Evolutionary conservation across 176 grass and related monocot species (phyloP).

Genomic region (Paspalum notatum): DNA sequence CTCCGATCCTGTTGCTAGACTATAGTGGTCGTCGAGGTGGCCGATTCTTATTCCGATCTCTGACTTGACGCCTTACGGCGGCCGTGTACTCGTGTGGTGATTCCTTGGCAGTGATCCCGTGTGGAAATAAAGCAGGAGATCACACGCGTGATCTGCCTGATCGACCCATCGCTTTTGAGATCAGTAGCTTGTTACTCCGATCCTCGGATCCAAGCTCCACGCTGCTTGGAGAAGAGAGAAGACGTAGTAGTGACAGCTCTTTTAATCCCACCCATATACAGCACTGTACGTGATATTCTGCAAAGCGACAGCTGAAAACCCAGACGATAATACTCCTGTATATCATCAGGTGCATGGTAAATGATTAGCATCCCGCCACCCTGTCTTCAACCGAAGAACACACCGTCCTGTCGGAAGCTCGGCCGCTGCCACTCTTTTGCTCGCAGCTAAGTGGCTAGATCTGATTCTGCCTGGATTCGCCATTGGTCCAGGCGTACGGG

Average conservation of each 20-base stretch:
- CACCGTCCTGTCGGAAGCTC: background rate
- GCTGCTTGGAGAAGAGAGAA: background rate
- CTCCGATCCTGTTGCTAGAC: background rate
- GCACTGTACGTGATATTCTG: background rate
- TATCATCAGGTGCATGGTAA: background rate
- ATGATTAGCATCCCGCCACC: background rate
- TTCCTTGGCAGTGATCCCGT: conserved; percentile 1
- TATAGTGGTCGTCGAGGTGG: background rate
- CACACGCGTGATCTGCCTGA: conserved; percentile 7
- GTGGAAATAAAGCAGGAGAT: background rate
- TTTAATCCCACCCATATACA: conserved; percentile 1
- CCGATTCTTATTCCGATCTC: background rate
- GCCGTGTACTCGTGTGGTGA: conserved; percentile 8
- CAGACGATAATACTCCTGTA: background rate
- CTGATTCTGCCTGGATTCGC: background rate
- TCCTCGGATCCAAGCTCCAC: background rate
- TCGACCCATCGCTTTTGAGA: conserved; percentile 11
- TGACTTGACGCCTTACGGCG: background rate
- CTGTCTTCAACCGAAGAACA: background rate
- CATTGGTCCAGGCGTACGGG: background rate
- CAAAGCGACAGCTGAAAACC: background rate
- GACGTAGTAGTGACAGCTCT: conserved; percentile 3
- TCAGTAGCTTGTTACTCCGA: background rate
- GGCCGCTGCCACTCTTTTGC: background rate
- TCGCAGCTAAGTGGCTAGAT: background rate